phyloP scores from a whole-genome alignment of 2,329 filamentous ascomycete genomes.

The Penicillium italicum region DNA sequence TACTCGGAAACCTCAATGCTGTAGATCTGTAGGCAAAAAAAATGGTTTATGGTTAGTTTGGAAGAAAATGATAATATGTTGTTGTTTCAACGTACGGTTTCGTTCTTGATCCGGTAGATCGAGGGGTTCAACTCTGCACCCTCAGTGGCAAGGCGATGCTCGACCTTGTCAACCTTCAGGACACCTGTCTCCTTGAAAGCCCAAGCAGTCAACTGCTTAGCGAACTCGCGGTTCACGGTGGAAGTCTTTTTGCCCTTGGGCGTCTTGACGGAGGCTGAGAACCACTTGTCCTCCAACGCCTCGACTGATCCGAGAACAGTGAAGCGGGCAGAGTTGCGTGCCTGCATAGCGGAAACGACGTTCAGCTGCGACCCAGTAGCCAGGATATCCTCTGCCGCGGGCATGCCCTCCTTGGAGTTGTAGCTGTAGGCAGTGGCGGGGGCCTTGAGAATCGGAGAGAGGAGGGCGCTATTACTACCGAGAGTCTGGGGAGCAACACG shows the following conservation, averaged over 20 bases:
- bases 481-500: constrained; percentile 76
- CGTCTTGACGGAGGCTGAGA: constrained; percentile 70
- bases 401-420: constrained; percentile 81
- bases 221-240: constrained; percentile 80
- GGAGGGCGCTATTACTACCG: constrained; percentile 68
- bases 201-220: constrained; percentile 84
- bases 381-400: constrained; percentile 74
- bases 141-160: constrained; percentile 64
- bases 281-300: constrained; percentile 84
- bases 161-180: constrained; percentile 74
- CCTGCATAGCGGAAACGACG: constrained; percentile 82
- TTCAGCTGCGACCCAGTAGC: constrained; percentile 78
- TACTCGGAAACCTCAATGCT: constrained; percentile 88
- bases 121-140: constrained; percentile 65
- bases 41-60: constrained; percentile 25
- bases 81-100: constrained; percentile 71
- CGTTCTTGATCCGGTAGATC: constrained; percentile 94
- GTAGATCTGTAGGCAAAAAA: constrained; percentile 60
- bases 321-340: constrained; percentile 87
- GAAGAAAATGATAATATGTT: neutral
- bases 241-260: constrained; percentile 54
- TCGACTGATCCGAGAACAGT: constrained; percentile 81
- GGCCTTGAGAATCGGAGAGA: constrained; percentile 78
- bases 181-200: constrained; percentile 93
- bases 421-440: constrained; percentile 86